phyloP scores from a whole-genome alignment of 2,329 filamentous ascomycete genomes.

The Dothistroma septosporum region DNA sequence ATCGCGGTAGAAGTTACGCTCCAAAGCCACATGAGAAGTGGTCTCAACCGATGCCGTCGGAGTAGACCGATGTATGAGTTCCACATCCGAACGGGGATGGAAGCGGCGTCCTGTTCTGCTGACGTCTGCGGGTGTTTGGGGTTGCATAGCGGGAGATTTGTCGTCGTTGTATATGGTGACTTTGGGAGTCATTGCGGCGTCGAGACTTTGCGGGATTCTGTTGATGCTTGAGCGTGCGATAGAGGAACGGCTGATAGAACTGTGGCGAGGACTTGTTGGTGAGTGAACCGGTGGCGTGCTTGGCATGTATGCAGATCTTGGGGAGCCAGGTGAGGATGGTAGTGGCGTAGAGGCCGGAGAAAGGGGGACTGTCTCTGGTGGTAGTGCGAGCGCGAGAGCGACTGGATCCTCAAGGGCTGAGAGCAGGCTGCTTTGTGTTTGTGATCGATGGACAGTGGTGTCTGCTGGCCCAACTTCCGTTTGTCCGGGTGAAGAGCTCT shows the following conservation, averaged over 20 bases:
- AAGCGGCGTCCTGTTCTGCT: constrained; percentile 12
- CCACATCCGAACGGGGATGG: constrained; percentile 18
- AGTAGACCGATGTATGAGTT: neutral
- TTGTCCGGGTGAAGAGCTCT: neutral
- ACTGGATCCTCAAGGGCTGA: constrained; percentile 14
- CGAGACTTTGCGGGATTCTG: constrained; percentile 4
- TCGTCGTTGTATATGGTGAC: constrained; percentile 33
- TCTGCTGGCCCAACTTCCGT: neutral
- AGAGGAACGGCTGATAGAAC: neutral
- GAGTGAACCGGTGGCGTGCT: constrained; percentile 6
- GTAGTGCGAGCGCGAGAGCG: constrained; percentile 21
- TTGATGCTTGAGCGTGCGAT: neutral
- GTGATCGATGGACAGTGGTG: neutral
- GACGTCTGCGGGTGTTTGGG: constrained; percentile 36
- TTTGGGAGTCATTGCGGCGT: constrained; percentile 16
- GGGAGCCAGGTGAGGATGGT: constrained; percentile 1
- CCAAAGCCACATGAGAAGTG: constrained; percentile 3
- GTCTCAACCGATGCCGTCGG: neutral
- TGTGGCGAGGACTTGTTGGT: neutral
- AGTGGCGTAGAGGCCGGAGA: constrained; percentile 6
- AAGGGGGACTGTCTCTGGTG: constrained; percentile 13
- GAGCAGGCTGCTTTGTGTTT: neutral
- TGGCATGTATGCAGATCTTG: neutral
- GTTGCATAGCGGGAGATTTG: constrained; percentile 27
- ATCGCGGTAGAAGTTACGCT: constrained; percentile 12